phyloP scores from a whole-genome alignment of 139 green algal genomes.

The Chlorella sp. region DNA sequence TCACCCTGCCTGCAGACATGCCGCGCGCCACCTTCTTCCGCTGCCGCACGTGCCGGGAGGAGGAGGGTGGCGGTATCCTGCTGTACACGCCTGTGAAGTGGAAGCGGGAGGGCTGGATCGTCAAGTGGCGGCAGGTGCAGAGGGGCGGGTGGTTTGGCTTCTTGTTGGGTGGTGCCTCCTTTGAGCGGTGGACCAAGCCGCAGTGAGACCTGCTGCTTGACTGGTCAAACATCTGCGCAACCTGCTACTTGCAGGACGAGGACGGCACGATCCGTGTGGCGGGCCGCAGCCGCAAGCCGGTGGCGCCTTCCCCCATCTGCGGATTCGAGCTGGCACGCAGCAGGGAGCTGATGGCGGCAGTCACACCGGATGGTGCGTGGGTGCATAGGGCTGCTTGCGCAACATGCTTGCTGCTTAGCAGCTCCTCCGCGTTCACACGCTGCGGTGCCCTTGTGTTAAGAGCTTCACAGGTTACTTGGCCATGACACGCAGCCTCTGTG shows the following conservation, averaged over 20 bases:
- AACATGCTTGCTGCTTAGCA: not conserved
- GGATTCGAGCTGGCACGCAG: conserved; percentile 40
- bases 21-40: conserved; percentile 43
- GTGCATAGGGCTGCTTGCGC: not conserved
- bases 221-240: not conserved
- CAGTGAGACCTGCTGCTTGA: no score
- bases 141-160: not conserved
- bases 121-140: conserved; percentile 40
- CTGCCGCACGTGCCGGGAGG: conserved; percentile 33
- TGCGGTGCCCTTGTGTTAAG: no score
- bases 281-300: conserved; percentile 16
- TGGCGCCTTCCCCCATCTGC: conserved; percentile 37
- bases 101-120: conserved; percentile 37
- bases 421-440: no score
- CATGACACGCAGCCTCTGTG: no score
- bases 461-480: no score
- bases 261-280: conserved; percentile 35
- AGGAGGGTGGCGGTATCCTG: conserved; percentile 8
- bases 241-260: conserved; percentile 1
- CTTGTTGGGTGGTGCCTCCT: no score
- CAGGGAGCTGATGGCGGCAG: conserved; percentile 34
- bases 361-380: conserved; percentile 39
- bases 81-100: conserved; percentile 38
- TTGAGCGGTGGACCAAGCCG: no score
- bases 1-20: conserved; percentile 24